phyloP scores from a whole-genome alignment of 306 rosid genomes.

The Pterocarpus macrocarpus region DNA sequence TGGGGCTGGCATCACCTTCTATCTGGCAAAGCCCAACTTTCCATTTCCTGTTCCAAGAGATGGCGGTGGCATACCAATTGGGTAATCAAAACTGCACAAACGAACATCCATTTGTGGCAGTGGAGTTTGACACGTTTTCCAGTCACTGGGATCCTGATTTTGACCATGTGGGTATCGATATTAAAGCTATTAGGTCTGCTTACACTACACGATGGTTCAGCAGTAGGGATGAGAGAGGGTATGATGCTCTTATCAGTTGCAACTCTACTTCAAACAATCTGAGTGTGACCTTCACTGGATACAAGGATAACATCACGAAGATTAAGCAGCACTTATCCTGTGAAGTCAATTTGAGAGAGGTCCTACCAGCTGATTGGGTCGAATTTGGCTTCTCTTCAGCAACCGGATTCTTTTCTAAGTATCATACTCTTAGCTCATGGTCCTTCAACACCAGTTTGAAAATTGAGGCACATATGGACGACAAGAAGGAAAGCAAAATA shows the following conservation, averaged over 20 bases:
- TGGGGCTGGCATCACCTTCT: constrained; percentile 62
- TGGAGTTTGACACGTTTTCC: constrained; percentile 59
- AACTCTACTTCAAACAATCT: constrained; percentile 39
- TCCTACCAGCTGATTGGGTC: constrained; percentile 48
- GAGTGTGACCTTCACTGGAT: constrained; percentile 33
- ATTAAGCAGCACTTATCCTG: not conserved
- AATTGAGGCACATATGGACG: no score
- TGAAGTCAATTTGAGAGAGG: constrained; percentile 24
- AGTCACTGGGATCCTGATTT: constrained; percentile 41
- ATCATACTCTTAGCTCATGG: constrained; percentile 54
- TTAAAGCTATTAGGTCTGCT: not conserved
- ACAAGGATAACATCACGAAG: constrained; percentile 15
- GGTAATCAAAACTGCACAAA: not conserved
- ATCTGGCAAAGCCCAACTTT: constrained; percentile 44
- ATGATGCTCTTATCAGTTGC: constrained; percentile 37
- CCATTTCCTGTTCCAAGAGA: constrained; percentile 40
- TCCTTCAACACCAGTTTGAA: constrained; percentile 47
- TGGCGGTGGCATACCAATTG: not conserved
- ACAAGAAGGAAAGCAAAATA: no score
- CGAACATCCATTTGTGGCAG: constrained; percentile 51
- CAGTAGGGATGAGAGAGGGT: constrained; percentile 36
- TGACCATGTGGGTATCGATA: constrained; percentile 47
- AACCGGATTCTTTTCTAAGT: constrained; percentile 36
- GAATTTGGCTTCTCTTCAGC: constrained; percentile 54
- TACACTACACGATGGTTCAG: constrained; percentile 33